Evolutionary conservation across 1,139 yeast species (phyloP).

Genomic region (Citeromyces hawaiiensis): DNA sequence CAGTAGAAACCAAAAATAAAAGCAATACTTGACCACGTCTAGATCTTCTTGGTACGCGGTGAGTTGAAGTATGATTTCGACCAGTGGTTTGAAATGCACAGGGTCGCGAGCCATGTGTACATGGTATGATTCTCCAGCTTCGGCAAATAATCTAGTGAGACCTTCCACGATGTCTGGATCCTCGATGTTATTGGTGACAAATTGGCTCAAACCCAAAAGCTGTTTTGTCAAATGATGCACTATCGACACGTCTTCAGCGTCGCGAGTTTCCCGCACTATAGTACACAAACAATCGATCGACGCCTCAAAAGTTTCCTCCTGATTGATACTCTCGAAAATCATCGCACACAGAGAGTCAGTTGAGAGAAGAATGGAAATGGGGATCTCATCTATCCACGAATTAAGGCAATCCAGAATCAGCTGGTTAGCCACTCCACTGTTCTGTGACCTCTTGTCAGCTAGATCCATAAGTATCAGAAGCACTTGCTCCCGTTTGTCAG

Average conservation of each 20-base stretch:
- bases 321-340: slow-evolving; percentile 53
- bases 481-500: slow-evolving; percentile 57
- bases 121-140: slow-evolving; percentile 96
- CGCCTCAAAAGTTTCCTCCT: slow-evolving; percentile 68
- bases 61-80: slow-evolving; percentile 57
- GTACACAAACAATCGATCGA: slow-evolving; percentile 78
- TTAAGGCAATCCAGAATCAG: slow-evolving; percentile 64
- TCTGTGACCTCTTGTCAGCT: slow-evolving; percentile 19
- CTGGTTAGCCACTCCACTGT: slow-evolving; percentile 14
- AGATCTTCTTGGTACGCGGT: slow-evolving; percentile 61
- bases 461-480: slow-evolving; percentile 44
- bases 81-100: slow-evolving; percentile 55
- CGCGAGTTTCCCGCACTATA: slow-evolving; percentile 70
- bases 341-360: slow-evolving; percentile 51
- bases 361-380: slow-evolving; percentile 50
- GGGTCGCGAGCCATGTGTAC: slow-evolving; percentile 71
- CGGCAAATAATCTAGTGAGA: slow-evolving; percentile 68
- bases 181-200: slow-evolving; percentile 30
- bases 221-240: slow-evolving; percentile 60
- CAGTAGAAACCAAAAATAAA: slow-evolving; percentile 81
- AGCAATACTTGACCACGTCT: slow-evolving; percentile 82
- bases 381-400: slow-evolving; percentile 84
- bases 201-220: slow-evolving; percentile 45
- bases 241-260: slow-evolving; percentile 45
- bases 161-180: slow-evolving; percentile 66